Conservation (phyloP, 495 filamentous ascomycete genomes). For the Chaetomium tenue region DNA sequence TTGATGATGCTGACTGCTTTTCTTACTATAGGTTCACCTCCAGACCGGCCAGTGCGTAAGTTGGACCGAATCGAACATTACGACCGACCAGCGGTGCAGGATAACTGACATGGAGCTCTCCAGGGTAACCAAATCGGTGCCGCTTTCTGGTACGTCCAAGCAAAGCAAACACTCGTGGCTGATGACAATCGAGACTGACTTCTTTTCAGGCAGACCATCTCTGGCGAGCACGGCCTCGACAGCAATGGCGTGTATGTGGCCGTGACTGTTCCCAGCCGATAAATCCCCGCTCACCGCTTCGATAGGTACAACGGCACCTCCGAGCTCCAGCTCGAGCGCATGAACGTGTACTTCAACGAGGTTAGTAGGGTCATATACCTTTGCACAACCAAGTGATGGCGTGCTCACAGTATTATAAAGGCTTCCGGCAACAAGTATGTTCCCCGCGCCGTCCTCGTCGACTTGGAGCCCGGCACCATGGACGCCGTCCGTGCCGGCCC, state of each 20-base stretch:
- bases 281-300: conserved; percentile 33
- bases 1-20: conserved; percentile 37
- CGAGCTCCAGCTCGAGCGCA: conserved; percentile 98
- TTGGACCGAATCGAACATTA: conserved; percentile 31
- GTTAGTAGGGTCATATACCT: conserved; percentile 47
- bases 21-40: conserved; percentile 79
- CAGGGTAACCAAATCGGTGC: conserved; percentile 99
- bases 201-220: conserved; percentile 71
- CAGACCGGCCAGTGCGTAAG: conserved; percentile 99
- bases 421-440: conserved; percentile 98
- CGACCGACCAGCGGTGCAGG: conserved; percentile 25
- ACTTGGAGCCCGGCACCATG: conserved; percentile 98
- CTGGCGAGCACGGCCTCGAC: conserved; percentile 98
- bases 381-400: background rate
- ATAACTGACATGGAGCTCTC: conserved; percentile 30
- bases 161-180: background rate
- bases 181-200: conserved; percentile 22
- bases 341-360: conserved; percentile 99
- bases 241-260: conserved; percentile 68
- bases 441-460: conserved; percentile 98
- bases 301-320: conserved; percentile 92
- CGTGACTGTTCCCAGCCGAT: conserved; percentile 6
- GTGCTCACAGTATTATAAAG: conserved; percentile 44
- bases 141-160: conserved; percentile 77
- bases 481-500: conserved; percentile 98